Evolutionary conservation across 345 rosid species (phyloP), one percentile per base, ranked within the genome.

Genomic region (Linum trigynum): DNA sequence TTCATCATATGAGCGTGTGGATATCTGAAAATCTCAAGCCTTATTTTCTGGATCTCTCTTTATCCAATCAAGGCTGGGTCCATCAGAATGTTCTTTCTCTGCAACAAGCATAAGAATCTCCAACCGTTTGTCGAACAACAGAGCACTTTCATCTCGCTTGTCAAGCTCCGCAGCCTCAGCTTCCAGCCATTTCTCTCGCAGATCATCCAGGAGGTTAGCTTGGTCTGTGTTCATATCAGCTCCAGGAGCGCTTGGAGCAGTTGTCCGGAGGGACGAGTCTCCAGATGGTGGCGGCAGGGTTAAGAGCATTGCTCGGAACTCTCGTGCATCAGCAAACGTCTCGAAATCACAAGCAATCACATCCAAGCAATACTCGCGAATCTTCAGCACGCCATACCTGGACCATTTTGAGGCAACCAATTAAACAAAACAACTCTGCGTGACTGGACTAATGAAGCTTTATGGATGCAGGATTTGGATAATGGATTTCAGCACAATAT

Each of bases 141-240:
- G 72, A 32, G 97, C 95, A 63, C 97, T 94, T 75, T 88, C 97
- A 14, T 94, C 99, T 83, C 99, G 88, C 91, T 88, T 64, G 78
- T 90, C 97, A 66, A 88, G 96, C 82, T 90, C 97, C 48, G 87
- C 92, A 59, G 85, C 99, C 73, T 94, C 96, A 32, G 89, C 96
- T 83, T 90, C 97, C 66, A 90, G 99, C 99, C 99, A 90, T 80
- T 90, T 90, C 68, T 90, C 99, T 48, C 99, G 80, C 71, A 94
- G 77, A 77, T 90, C 97, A 73, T 90, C 97, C 4, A 94, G 90
- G 57, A 94, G 76, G 74, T 94, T 94, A 65, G 75, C 95, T 73
- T 86, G 96, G 74, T 85, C 95, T 2, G 82, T 61, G 62, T 78
- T 85, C 59, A 80, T 69, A 42, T 56, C 75, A 63, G 96, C 95